Percentiles rank a stretch among this genome's conserved stretches.
Conservation (phyloP, 257 asterid genomes). For the Schizonepeta tenuifolia region DNA sequence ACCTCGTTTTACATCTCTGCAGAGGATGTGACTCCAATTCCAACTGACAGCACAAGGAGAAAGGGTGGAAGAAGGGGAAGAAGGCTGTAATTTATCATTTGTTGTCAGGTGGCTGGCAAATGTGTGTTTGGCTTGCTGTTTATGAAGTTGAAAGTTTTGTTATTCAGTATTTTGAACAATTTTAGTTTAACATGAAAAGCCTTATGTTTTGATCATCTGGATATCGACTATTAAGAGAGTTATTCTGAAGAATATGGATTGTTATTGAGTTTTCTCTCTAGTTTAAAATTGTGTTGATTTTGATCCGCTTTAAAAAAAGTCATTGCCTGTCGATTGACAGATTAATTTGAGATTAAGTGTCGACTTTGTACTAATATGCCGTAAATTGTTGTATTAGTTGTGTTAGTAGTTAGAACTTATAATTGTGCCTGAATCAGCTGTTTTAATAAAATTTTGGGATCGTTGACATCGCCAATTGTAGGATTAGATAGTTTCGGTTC, state of each 20-base stretch:
- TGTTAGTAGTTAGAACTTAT: too few species aligned
- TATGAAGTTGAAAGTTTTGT: slow-evolving; percentile 27
- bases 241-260: not conserved
- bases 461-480: too few species aligned
- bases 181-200: slow-evolving; percentile 19
- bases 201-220: slow-evolving; percentile 31
- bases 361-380: too few species aligned
- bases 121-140: slow-evolving; percentile 25
- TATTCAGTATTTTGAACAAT: slow-evolving; percentile 26
- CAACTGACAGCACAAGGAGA: slow-evolving; percentile 73
- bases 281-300: too few species aligned
- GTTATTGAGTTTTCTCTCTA: too few species aligned
- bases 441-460: too few species aligned
- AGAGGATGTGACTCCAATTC: slow-evolving; percentile 82
- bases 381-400: too few species aligned
- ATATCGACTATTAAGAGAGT: not conserved
- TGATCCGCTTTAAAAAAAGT: too few species aligned
- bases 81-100: slow-evolving; percentile 49
- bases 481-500: too few species aligned
- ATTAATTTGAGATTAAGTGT: too few species aligned
- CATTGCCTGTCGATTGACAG: too few species aligned
- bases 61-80: slow-evolving; percentile 83
- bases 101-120: slow-evolving; percentile 1
- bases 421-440: too few species aligned
- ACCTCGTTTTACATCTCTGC: not conserved